Base-by-base conservation (phyloP, 257 asterid genomes). In the Plantago elongata region DNA sequence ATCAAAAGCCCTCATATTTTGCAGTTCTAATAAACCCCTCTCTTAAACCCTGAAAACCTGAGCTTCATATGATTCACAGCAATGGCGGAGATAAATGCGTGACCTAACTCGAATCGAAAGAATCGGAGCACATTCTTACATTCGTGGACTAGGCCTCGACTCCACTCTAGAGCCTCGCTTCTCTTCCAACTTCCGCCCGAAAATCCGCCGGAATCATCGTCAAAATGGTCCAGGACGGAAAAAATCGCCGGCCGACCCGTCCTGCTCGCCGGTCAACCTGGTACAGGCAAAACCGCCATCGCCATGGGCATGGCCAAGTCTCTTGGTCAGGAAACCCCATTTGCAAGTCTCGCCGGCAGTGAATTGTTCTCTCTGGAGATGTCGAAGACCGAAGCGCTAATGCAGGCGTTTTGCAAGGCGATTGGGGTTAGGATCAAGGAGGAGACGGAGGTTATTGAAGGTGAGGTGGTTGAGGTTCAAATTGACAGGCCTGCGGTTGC, bases 291-390 rank as follows among this genome's bases (percentile, higher is more conserved):
- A 51, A 86, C 97, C 2, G 97, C 97, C 7, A 86, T 89, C 9
- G 94, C 94, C 5, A 89, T 86, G 97, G 97, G 92, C 60, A 86
- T 89, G 92, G 95, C 95, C 4, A 89, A 87, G 66, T 87, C 96
- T 50, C 61, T 90, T 5, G 96, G 90, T 10, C 86, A 80, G 40
- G 96, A 90, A 69, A 90, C 98, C 80, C 98, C 95, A 46, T 85
- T 85, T 50, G 92, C 95, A 3, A 85, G 80, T 90, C 85, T 89
- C 5, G 95, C 96, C 0, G 98, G 95, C 5, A 88, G 96, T 66
- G 97, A 89, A 5, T 79, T 89, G 9, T 89, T 84, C 75, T 89
- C 97, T 10, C 86, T 89, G 1, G 97, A 90, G 75, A 83, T 90
- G 88, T 90, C 95, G 15, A 87, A 82, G 58, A 90, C 91, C 3